Evolutionary conservation across 2,329 filamentous ascomycete species (phyloP).

Genomic region (Chaetomiaceae sp.): DNA sequence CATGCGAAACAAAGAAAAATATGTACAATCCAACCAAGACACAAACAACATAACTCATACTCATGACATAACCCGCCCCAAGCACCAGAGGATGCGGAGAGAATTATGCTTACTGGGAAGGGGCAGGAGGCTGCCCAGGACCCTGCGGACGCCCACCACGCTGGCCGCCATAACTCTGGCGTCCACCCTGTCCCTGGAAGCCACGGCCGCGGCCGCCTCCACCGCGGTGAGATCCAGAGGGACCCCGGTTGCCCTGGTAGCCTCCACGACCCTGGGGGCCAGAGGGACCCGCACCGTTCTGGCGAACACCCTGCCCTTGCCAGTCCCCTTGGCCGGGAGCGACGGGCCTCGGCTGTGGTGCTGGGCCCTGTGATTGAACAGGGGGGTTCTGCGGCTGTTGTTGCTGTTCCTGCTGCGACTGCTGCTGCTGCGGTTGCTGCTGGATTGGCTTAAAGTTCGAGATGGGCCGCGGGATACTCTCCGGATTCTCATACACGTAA

Average conservation of each 20-base stretch:
- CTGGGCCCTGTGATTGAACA: slow-evolving; percentile 10
- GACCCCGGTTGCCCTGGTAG: slow-evolving; percentile 38
- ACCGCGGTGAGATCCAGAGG: slow-evolving; percentile 33
- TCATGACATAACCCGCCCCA: slow-evolving; percentile 8
- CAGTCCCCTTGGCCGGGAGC: slow-evolving; percentile 35
- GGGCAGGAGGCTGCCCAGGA: slow-evolving; percentile 21
- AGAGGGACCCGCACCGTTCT: slow-evolving; percentile 31
- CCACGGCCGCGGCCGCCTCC: slow-evolving; percentile 31
- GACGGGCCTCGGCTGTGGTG: slow-evolving; percentile 12
- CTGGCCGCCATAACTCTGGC: slow-evolving; percentile 31
- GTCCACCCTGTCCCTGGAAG: slow-evolving; percentile 28
- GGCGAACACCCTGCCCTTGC: slow-evolving; percentile 38
- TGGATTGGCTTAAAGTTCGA: slow-evolving; percentile 42
- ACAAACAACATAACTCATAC: slow-evolving; percentile 15
- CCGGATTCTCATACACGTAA: slow-evolving; percentile 96
- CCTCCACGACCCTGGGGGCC: slow-evolving; percentile 32
- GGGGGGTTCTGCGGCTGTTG: slow-evolving; percentile 15
- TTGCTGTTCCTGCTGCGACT: slow-evolving; percentile 15
- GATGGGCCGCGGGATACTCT: slow-evolving; percentile 83
- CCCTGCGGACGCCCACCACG: slow-evolving; percentile 28
- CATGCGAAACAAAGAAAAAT: slow-evolving; percentile 15
- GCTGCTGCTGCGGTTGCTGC: slow-evolving; percentile 11
- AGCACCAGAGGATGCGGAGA: neutral
- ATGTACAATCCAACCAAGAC: slow-evolving; percentile 27
- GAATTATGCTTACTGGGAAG: slow-evolving; percentile 23